Evolutionary conservation across 2,329 filamentous ascomycete genomes (phyloP).

Genomic region (Penicillium sp.): DNA sequence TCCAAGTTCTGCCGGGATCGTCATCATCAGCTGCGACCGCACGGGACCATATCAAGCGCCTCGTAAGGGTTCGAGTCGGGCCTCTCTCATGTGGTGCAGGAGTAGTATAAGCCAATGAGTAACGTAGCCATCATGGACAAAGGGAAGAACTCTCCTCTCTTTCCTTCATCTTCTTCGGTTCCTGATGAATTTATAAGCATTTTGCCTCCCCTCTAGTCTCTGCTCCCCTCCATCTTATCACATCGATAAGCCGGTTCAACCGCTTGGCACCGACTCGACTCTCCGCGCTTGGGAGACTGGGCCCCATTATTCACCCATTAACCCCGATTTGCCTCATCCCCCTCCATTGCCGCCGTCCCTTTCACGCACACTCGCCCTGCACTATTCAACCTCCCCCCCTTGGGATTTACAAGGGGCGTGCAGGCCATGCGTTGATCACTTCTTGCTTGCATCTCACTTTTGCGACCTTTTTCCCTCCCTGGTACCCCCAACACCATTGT

Average conservation of each 20-base stretch:
- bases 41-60: slow-evolving; percentile 6
- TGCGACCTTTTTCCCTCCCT: neutral
- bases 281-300: slow-evolving; percentile 29
- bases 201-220: neutral
- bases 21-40: slow-evolving; percentile 9
- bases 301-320: neutral
- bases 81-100: neutral
- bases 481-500: neutral
- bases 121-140: neutral
- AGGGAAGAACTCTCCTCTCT: neutral
- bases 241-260: slow-evolving; percentile 23
- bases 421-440: slow-evolving; percentile 8
- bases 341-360: slow-evolving; percentile 27
- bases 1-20: neutral
- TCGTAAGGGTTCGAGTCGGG: neutral
- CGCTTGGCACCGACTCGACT: slow-evolving; percentile 30
- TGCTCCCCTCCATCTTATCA: slow-evolving; percentile 24
- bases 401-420: slow-evolving; percentile 4
- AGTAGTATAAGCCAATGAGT: neutral
- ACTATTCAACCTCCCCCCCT: slow-evolving; percentile 4
- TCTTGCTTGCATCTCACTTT: neutral
- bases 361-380: slow-evolving; percentile 17
- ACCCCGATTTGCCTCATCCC: slow-evolving; percentile 25
- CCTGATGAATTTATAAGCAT: slow-evolving; percentile 5
- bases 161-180: neutral